phyloP scores from a whole-genome alignment of 23 red algal genomes.

The Gracilaria caudata region DNA sequence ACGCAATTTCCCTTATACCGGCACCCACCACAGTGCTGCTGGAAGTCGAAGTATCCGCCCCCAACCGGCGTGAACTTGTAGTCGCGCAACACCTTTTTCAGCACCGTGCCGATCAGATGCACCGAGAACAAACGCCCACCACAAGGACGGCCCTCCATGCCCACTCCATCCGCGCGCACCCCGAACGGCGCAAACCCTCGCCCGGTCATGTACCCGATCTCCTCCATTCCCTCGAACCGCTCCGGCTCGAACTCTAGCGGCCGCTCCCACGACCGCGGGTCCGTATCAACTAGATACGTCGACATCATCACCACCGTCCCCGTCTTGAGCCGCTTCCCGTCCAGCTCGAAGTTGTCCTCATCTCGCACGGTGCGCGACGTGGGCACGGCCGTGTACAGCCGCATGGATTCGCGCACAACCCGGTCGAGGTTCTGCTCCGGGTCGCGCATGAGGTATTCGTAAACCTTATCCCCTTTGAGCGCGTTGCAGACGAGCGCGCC shows the following conservation, averaged over 20 bases:
- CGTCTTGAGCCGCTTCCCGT: not conserved
- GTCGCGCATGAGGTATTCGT: not conserved
- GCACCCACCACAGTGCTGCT: not conserved
- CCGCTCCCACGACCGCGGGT: slow-evolving; percentile 11
- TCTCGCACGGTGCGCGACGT: slow-evolving; percentile 2
- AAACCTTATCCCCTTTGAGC: not conserved
- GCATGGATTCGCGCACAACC: not conserved
- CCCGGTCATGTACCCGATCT: slow-evolving; percentile 7
- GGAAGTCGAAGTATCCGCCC: slow-evolving; percentile 26
- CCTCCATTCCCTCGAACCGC: slow-evolving; percentile 19
- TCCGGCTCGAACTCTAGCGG: slow-evolving; percentile 4
- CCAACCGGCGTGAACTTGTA: slow-evolving; percentile 21
- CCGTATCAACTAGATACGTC: slow-evolving; percentile 1
- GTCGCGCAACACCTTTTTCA: not conserved
- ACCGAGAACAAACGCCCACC: not conserved
- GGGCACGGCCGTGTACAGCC: slow-evolving; percentile 17
- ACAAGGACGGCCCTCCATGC: slow-evolving; percentile 9
- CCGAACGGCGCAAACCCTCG: slow-evolving; percentile 19
- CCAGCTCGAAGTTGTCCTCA: slow-evolving; percentile 18
- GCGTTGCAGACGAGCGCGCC: not conserved
- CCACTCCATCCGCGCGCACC: not conserved
- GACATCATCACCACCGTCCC: slow-evolving; percentile 27
- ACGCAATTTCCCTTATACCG: slow-evolving; percentile 13
- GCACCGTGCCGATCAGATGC: not conserved
- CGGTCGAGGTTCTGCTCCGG: not conserved